Conservation (phyloP, 116 monocot genomes). For the Trichopus zeylanicus region DNA sequence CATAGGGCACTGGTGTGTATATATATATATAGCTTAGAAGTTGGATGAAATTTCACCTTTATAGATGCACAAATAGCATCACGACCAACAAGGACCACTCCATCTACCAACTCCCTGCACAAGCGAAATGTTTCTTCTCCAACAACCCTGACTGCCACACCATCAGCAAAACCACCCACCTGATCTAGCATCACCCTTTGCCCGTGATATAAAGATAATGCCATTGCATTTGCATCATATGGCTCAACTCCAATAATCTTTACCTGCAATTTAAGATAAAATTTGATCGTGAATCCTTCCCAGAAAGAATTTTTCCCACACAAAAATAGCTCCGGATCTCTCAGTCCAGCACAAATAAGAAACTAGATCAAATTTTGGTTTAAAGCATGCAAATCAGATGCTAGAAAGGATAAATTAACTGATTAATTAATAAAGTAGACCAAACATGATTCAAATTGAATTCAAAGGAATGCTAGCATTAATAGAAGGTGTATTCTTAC, state of each 20-base stretch:
- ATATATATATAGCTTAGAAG: background rate
- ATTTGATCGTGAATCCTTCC: background rate
- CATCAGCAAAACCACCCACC: conserved; percentile 96
- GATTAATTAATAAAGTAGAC: too few relatives aligned
- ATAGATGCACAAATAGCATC: conserved; percentile 98
- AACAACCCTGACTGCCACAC: conserved; percentile 87
- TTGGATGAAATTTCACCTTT: conserved; percentile 34
- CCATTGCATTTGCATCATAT: conserved; percentile 89
- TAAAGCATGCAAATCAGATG: too few relatives aligned
- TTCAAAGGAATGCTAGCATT: too few relatives aligned
- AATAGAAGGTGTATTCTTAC: too few relatives aligned
- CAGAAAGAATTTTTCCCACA: background rate
- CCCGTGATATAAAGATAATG: conserved; percentile 82
- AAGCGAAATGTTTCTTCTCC: conserved; percentile 84
- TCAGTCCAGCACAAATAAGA: too few relatives aligned
- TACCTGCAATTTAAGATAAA: conserved; percentile 33
- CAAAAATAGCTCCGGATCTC: too few relatives aligned
- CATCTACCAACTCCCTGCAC: conserved; percentile 76
- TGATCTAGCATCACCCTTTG: conserved; percentile 80
- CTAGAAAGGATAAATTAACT: too few relatives aligned
- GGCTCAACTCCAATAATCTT: conserved; percentile 94
- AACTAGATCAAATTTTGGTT: too few relatives aligned
- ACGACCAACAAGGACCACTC: conserved; percentile 83
- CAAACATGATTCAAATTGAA: too few relatives aligned
- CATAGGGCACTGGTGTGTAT: too few relatives aligned